phyloP scores from a whole-genome alignment of 352 stramenopile genomes.

The Globisporangium emineosum region DNA sequence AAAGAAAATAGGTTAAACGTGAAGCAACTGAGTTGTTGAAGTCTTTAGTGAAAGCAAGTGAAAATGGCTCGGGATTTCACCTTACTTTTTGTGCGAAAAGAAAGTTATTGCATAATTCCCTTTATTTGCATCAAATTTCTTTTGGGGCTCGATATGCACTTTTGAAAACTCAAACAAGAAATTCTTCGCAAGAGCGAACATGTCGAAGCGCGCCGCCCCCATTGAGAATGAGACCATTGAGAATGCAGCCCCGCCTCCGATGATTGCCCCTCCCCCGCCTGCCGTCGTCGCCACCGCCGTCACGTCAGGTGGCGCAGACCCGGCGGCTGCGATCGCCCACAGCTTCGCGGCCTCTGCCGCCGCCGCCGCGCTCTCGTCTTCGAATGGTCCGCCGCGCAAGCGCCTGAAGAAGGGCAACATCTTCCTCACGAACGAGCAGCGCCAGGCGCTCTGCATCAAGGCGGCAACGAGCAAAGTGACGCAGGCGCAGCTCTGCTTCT shows the following conservation, averaged over 20 bases:
- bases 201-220: neutral
- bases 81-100: too few relatives aligned
- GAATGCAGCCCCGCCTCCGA: neutral
- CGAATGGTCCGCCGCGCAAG: neutral
- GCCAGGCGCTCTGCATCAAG: slow-evolving; percentile 21
- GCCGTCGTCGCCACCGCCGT: too few relatives aligned
- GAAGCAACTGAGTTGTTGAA: too few relatives aligned
- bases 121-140: too few relatives aligned
- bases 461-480: slow-evolving; percentile 19
- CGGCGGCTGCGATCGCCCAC: neutral
- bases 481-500: slow-evolving; percentile 27
- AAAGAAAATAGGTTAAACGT: too few relatives aligned
- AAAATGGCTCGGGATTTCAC: too few relatives aligned
- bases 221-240: neutral
- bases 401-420: slow-evolving; percentile 22
- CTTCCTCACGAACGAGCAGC: slow-evolving; percentile 28
- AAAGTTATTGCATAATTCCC: too few relatives aligned
- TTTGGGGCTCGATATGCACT: too few relatives aligned
- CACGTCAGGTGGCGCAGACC: neutral
- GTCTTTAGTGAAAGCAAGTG: too few relatives aligned
- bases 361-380: neutral
- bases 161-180: neutral
- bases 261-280: neutral
- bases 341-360: neutral
- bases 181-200: neutral